Evolutionary conservation across 139 green algal species (phyloP).

Genomic region (Protoeuglena noctilucae): DNA sequence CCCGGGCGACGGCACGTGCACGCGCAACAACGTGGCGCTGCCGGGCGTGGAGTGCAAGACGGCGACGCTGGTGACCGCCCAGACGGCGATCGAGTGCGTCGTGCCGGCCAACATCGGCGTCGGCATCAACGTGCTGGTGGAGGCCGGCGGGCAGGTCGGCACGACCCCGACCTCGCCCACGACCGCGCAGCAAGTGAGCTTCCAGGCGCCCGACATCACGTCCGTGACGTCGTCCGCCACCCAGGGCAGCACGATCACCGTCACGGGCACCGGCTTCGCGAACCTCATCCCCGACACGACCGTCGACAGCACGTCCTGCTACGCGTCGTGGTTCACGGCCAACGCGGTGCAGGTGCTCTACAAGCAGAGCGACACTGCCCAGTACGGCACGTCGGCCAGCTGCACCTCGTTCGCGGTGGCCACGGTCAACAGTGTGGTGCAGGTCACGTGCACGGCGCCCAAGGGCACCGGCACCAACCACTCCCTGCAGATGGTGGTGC

Average conservation of each 20-base stretch:
- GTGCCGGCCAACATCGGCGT: neutral
- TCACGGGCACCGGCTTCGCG: conserved; percentile 10
- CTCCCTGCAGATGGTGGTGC: neutral
- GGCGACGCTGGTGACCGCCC: neutral
- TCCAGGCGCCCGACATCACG: conserved; percentile 1
- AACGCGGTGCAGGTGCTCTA: neutral
- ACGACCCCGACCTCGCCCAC: no score
- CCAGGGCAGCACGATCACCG: conserved; percentile 4
- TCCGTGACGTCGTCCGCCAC: conserved; percentile 4
- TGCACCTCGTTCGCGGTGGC: no score
- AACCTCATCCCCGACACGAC: conserved; percentile 2
- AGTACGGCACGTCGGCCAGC: no score
- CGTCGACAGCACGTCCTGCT: neutral
- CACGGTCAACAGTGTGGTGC: no score
- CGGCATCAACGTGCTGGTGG: neutral
- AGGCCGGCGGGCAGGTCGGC: neutral
- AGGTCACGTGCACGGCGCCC: conserved; percentile 2
- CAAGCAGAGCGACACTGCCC: no score
- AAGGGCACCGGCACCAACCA: neutral
- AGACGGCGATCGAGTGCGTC: neutral
- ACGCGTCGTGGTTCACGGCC: neutral
- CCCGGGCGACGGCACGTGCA: neutral
- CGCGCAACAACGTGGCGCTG: neutral
- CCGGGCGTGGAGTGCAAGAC: neutral
- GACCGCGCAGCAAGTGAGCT: no score